Base-by-base conservation (phyloP, 495 filamentous ascomycete species). In the Penicillium riverlandense region DNA sequence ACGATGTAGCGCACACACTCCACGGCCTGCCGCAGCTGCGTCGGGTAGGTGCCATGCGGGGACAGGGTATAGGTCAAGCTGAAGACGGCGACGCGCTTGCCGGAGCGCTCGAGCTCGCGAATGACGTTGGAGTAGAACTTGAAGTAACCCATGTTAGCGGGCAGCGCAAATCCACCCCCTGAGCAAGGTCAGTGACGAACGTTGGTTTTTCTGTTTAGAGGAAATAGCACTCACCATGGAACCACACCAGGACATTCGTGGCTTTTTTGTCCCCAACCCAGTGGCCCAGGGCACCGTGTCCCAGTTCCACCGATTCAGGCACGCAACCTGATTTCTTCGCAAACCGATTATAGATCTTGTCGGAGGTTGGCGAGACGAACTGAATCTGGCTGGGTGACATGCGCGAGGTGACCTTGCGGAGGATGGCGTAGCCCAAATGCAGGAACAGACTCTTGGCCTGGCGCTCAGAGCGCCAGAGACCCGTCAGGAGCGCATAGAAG, bases 81-180 rank as follows among this genome's bases (percentile, higher is more conserved):
- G 39, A 82, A 71, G 39, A 76, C 59, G 32, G 77, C 65, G 35
- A 78, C 58, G 32, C 65, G 61, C 40, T 72, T 69, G 40, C 67
- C 65, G 28, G 61, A 11, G 48, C 52, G 38, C 50, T 48, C 33
- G 33, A 55, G 46, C 42, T 63, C 55, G 31, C 44, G 49, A 33
- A 71, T 53, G n/a, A 81, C 58, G 13, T 70, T 64, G 11, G 58
- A 53, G 46, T 75, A 68, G 62, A 76, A 81, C 40, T 70, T 54
- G 48, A 80, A 63, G 54, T 81, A 76, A 41, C 64, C 74, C 11
- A 67, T 45, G 9, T 60, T 63, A 13, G 69, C 67, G 8, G 82
- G 71, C 8, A 78, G 45, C 7, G 65, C 63, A 53, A 79, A 86
- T 10, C 82, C 82, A 34, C 82, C 82, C 15, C 82, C 76, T 78